Base-by-base conservation (phyloP, 2,329 filamentous ascomycete species). In the Colletotrichum paranaense region DNA sequence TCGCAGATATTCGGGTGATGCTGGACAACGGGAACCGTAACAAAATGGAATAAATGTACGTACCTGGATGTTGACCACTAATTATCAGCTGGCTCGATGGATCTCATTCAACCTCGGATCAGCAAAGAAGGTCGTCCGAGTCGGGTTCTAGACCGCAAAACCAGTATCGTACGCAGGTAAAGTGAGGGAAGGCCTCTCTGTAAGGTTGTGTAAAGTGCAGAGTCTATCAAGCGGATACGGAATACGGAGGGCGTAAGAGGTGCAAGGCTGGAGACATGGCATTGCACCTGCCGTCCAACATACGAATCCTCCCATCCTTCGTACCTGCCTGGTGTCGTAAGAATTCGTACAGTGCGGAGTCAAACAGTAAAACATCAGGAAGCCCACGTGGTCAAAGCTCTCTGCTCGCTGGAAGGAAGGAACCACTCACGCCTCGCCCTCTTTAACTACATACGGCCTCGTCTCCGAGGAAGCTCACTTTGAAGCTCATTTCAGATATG, bases 371-470 rank as follows among this genome's bases (percentile, higher is more conserved):
- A 26, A 35, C 7, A 11, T 19, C 12, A 53, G 14, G 16, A n/a
- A n/a, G 22, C 30, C 35, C 14, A 46, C 28, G 14, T 35, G 53
- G 58, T 53, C 69, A 62, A 55, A 72, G 69, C 69, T 68, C 32
- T 24, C 65, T 52, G 28, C 38, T 42, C 38, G 38, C 62, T 19
- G n/a, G 5, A 59, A 63, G 14, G 8, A 59, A 63, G 19, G 59
- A 52, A 56, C 57, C 68, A 53, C 35, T 19, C 42, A 22, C 19
- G 42, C 12, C 14, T 38, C 30, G 9, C 24, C 52, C 65, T 49
- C 65, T 30, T 63, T 72, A 72, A 58, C 65, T 72, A 58, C 65
- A 63, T 68, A 68, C 42, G 65, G 38, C 53, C 58, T 32, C 46
- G 65, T 28, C 65, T n/a, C 68, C 68, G 35, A 35, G 26, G 32